phyloP scores from a whole-genome alignment of 139 green algal genomes.

The Tetradesmus lagerheimii region DNA sequence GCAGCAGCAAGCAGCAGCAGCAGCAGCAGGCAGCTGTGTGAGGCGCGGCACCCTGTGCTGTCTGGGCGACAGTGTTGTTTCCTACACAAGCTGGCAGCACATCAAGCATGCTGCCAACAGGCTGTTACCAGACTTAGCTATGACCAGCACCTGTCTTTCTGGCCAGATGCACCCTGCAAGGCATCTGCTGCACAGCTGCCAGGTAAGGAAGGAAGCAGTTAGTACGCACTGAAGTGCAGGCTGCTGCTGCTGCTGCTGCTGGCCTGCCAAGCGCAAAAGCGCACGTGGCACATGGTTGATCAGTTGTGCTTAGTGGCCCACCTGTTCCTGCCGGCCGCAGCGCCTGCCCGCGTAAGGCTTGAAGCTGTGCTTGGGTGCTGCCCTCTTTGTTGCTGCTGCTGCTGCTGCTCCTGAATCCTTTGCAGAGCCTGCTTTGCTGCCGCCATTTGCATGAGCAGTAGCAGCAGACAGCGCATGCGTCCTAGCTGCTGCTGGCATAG shows the following conservation, averaged over 20 bases:
- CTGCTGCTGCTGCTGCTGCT: not conserved
- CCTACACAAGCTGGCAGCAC: not conserved
- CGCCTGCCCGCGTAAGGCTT: conserved; percentile 6
- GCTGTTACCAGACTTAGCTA: not conserved
- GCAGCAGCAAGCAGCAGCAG: conserved; percentile 15
- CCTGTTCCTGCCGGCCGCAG: not conserved
- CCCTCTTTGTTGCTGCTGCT: too few relatives aligned
- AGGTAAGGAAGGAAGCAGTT: too few relatives aligned
- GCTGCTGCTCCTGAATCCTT: not conserved
- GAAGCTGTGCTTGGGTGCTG: not conserved
- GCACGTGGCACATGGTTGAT: not conserved
- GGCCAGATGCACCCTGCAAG: too few relatives aligned
- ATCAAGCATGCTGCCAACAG: not conserved
- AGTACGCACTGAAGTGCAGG: too few relatives aligned
- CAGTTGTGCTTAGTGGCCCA: not conserved
- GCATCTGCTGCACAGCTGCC: not conserved
- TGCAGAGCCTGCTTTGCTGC: not conserved
- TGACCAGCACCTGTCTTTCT: not conserved
- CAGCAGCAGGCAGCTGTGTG: not conserved
- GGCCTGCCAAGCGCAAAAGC: not conserved
- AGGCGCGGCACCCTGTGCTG: too few relatives aligned
- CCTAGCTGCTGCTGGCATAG: not conserved
- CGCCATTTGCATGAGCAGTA: not conserved
- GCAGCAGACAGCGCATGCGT: not conserved
- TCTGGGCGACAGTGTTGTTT: too few relatives aligned